Evolutionary conservation across 2,329 filamentous ascomycete genomes (phyloP).

Genomic region (Bimuria novae-zelandiae): DNA sequence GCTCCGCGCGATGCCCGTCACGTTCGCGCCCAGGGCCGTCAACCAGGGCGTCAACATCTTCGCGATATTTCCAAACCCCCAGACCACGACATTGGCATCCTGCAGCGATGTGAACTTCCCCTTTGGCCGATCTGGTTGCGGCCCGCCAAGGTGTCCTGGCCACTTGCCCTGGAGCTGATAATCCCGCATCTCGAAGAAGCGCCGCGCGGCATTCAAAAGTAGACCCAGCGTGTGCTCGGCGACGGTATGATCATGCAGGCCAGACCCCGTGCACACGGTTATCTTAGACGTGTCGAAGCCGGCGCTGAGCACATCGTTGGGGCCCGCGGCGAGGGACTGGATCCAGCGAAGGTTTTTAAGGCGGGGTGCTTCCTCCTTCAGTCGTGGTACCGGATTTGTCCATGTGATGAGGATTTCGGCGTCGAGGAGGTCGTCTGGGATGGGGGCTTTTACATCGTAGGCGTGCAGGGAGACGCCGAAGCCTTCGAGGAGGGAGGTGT

Average conservation of each 20-base stretch:
- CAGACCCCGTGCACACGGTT: constrained; percentile 64
- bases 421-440: constrained; percentile 63
- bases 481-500: constrained; percentile 60
- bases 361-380: constrained; percentile 60
- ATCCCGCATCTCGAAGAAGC: constrained; percentile 67
- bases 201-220: constrained; percentile 59
- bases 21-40: constrained; percentile 60
- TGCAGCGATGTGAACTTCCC: constrained; percentile 64
- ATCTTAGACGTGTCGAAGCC: constrained; percentile 61
- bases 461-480: constrained; percentile 62
- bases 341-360: constrained; percentile 67
- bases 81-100: constrained; percentile 63
- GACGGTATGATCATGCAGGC: constrained; percentile 67
- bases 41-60: constrained; percentile 63
- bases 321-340: constrained; percentile 68
- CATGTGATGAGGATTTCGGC: constrained; percentile 66
- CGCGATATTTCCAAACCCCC: constrained; percentile 71
- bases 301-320: constrained; percentile 66
- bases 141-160: constrained; percentile 65
- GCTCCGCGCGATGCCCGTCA: constrained; percentile 62
- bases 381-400: constrained; percentile 63
- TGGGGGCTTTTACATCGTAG: constrained; percentile 62
- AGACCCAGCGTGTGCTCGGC: constrained; percentile 67
- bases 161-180: constrained; percentile 62
- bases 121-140: constrained; percentile 62